Conservation (phyloP, 1,284 basidiomycete species). For the Thelephora terrestris region DNA sequence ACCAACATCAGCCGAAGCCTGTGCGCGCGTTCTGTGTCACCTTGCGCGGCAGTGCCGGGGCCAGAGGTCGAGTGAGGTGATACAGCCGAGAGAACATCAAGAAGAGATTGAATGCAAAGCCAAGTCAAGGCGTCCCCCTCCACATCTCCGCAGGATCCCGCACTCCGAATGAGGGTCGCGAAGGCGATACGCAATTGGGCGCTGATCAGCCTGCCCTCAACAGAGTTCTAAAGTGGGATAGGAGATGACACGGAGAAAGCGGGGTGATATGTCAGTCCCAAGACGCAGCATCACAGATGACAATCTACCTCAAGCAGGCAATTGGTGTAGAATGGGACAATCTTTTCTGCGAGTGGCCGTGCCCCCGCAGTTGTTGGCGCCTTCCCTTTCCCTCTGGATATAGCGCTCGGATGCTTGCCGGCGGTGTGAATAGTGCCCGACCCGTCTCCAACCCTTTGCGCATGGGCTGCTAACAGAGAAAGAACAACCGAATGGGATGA, state of each 20-base stretch:
- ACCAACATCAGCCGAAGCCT: conserved; percentile 48
- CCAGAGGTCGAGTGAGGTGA: conserved; percentile 4
- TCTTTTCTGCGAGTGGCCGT: conserved; percentile 33
- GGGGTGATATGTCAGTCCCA: not conserved
- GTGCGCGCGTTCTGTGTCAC: conserved; percentile 30
- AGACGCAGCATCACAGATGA: not conserved
- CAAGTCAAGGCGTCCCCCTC: conserved; percentile 37
- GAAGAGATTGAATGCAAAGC: conserved; percentile 47
- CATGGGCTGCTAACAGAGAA: conserved; percentile 52
- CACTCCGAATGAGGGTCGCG: conserved; percentile 49
- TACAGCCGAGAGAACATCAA: conserved; percentile 28
- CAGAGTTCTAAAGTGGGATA: conserved; percentile 46
- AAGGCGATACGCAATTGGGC: conserved; percentile 58
- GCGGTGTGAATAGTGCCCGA: not conserved
- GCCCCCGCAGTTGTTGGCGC: conserved; percentile 1
- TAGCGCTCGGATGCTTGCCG: not conserved
- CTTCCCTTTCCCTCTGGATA: conserved; percentile 4
- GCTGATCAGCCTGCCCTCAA: conserved; percentile 43
- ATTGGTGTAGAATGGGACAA: conserved; percentile 57
- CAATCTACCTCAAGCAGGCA: conserved; percentile 53
- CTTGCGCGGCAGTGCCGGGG: conserved; percentile 11
- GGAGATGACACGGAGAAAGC: not conserved
- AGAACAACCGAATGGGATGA: conserved; percentile 68
- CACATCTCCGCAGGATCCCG: conserved; percentile 23
- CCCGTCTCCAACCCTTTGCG: conserved; percentile 26